Evolutionary conservation across 331 rosid species (phyloP).

Genomic region (Malus hybrid): DNA sequence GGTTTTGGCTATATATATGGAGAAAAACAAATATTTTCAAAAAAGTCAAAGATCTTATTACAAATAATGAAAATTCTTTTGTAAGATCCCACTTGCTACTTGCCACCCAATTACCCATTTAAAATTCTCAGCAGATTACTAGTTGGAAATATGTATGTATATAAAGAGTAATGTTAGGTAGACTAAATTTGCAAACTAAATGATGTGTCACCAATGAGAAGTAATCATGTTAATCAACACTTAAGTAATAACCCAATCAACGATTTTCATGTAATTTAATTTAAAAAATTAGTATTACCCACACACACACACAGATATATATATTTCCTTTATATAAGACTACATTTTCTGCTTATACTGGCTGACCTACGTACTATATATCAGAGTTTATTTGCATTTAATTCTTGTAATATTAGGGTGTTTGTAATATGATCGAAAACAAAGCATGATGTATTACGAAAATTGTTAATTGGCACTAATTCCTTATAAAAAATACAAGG

Average conservation of each 20-base stretch:
- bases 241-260: no score
- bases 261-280: no score
- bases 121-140: not conserved
- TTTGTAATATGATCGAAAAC: not conserved
- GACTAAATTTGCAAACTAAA: no score
- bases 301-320: not conserved
- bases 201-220: no score
- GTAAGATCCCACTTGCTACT: not conserved
- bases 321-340: not conserved
- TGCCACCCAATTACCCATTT: not conserved
- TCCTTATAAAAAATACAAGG: not conserved
- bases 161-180: no score
- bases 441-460: not conserved
- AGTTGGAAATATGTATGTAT: no score
- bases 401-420: not conserved
- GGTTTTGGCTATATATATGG: not conserved
- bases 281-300: no score
- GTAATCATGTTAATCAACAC: no score
- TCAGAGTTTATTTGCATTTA: not conserved
- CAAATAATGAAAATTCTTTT: not conserved
- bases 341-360: not conserved
- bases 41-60: slow-evolving; percentile 4
- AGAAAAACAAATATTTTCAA: not conserved
- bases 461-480: not conserved
- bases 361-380: not conserved